Conservation (phyloP, 371 early-diverging fungal genomes). For the Mucor velutinosus region DNA sequence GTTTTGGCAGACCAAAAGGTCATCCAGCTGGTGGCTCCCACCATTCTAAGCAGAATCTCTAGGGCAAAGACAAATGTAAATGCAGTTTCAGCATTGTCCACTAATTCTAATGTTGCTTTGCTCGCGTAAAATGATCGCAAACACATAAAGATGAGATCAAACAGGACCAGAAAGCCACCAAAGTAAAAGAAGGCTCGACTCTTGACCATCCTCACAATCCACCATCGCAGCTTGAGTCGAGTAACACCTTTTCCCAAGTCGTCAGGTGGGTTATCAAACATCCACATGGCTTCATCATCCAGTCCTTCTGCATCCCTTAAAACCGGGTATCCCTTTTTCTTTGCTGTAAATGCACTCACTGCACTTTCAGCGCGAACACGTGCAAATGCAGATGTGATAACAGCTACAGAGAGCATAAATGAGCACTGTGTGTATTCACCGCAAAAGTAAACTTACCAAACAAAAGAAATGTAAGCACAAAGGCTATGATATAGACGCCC, state of each 20-base stretch:
- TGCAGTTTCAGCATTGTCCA: conserved; percentile 52
- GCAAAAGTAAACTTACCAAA: conserved; percentile 40
- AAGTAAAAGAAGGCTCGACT: conserved; percentile 47
- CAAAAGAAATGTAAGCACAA: conserved; percentile 55
- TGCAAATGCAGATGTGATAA: conserved; percentile 64
- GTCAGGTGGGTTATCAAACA: conserved; percentile 47
- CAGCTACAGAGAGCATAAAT: conserved; percentile 38
- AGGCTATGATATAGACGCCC: conserved; percentile 57
- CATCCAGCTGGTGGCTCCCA: conserved; percentile 50
- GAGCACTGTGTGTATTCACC: not conserved
- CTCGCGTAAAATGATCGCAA: conserved; percentile 49
- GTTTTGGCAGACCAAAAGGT: conserved; percentile 52
- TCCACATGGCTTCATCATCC: conserved; percentile 43
- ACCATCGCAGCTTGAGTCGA: conserved; percentile 31
- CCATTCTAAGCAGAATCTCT: conserved; percentile 54
- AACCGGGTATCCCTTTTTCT: conserved; percentile 33
- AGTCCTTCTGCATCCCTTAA: conserved; percentile 29
- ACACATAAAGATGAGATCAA: conserved; percentile 56
- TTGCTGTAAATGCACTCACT: conserved; percentile 58
- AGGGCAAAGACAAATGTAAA: conserved; percentile 55
- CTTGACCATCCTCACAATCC: conserved; percentile 44
- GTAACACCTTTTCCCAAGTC: conserved; percentile 37
- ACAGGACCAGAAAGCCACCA: conserved; percentile 53
- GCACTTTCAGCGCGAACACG: conserved; percentile 55
- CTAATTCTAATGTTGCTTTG: conserved; percentile 31